Evolutionary conservation across 2,329 filamentous ascomycete species (phyloP).

Genomic region (Fusarium luffae): DNA sequence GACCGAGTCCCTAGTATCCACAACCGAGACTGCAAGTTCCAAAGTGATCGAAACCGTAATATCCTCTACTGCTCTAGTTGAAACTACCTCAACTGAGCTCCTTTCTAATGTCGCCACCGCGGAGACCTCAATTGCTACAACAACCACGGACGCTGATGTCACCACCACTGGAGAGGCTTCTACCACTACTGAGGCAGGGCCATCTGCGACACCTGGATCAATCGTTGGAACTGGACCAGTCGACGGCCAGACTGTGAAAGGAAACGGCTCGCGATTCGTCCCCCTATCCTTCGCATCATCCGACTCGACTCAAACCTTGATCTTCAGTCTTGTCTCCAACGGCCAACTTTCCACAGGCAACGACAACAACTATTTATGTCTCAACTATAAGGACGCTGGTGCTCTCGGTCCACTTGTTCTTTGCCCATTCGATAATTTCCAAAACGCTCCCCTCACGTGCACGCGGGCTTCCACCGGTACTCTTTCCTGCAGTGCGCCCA

Average conservation of each 20-base stretch:
- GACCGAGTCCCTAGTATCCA: too few species aligned
- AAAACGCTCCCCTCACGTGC: background rate
- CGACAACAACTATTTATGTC: slow-evolving; percentile 7
- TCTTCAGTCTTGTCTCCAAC: background rate
- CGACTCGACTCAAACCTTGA: background rate
- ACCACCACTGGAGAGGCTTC: background rate
- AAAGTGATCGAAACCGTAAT: too few species aligned
- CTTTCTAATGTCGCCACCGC: background rate
- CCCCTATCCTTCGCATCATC: slow-evolving; percentile 4
- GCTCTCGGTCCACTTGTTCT: background rate
- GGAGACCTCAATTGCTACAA: background rate
- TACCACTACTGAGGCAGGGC: background rate
- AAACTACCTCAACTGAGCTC: background rate
- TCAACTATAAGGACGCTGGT: background rate
- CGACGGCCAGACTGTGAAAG: background rate
- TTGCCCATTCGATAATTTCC: background rate
- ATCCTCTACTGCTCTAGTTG: too few species aligned
- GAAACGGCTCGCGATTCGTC: background rate
- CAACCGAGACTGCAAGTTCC: too few species aligned
- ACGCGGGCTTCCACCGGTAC: background rate
- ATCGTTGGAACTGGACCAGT: background rate
- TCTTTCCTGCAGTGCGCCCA: background rate
- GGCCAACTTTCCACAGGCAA: background rate
- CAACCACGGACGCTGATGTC: background rate
- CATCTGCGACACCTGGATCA: background rate